Percentiles rank a stretch among this genome's conserved stretches.
These are phyloP conservation scores for Cicer chorassanicum DNA, from an alignment of 306 rosid genomes.

Conservation along the genomic window DNA sequence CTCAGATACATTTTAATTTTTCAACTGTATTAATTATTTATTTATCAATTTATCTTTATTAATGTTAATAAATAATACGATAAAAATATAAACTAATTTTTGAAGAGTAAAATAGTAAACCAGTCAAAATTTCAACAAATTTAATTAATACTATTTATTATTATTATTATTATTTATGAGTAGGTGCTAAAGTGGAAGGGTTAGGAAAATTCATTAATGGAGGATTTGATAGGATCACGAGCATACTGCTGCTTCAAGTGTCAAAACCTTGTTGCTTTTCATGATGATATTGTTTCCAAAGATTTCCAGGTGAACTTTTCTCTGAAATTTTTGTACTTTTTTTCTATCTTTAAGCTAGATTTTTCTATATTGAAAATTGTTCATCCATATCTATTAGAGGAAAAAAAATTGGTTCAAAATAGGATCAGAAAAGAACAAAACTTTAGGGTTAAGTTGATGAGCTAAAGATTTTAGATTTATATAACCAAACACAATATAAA, in stretches of 20 bases:
- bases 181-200: constrained; percentile 37
- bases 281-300: constrained; percentile 74
- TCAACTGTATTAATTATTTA: too few species aligned
- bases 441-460: neutral
- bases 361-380: constrained; percentile 20
- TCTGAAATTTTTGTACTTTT: constrained; percentile 37
- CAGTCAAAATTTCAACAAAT: too few species aligned
- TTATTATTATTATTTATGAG: neutral
- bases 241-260: constrained; percentile 76
- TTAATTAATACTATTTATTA: neutral
- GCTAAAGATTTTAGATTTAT: constrained; percentile 30
- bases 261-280: constrained; percentile 64
- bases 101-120: too few species aligned
- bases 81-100: too few species aligned
- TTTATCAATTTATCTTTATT: too few species aligned
- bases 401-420: constrained; percentile 18
- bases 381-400: constrained; percentile 17
- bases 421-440: neutral
- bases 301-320: constrained; percentile 62
- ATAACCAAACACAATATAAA: neutral
- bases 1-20: too few species aligned
- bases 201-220: constrained; percentile 57
- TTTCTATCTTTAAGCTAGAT: constrained; percentile 21
- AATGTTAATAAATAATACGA: too few species aligned
- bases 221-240: constrained; percentile 50